These are phyloP conservation scores for Puccinia novopanici DNA, from an alignment of 1,284 basidiomycete genomes.

Conservation along the genomic window DNA sequence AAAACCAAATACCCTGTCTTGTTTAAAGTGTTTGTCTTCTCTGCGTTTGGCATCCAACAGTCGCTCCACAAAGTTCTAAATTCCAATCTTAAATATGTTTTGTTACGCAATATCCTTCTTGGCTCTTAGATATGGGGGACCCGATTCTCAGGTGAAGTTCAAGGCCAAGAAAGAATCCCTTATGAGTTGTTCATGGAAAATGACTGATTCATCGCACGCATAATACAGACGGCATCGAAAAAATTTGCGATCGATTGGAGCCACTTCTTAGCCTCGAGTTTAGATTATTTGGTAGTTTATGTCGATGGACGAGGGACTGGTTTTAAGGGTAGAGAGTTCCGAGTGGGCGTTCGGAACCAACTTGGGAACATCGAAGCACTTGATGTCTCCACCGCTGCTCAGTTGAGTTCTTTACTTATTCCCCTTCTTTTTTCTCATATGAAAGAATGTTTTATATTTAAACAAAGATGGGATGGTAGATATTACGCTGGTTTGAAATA, in stretches of 20 bases:
- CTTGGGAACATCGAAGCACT: constrained; percentile 80
- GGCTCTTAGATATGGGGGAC: constrained; percentile 77
- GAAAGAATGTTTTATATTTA: constrained; percentile 61
- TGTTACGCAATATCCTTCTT: not conserved
- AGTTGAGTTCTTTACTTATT: constrained; percentile 55
- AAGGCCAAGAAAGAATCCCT: not conserved
- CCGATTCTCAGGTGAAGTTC: constrained; percentile 66
- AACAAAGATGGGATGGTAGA: constrained; percentile 56
- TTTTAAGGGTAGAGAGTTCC: constrained; percentile 75
- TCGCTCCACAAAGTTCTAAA: constrained; percentile 9
- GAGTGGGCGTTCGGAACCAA: constrained; percentile 80
- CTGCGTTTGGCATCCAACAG: not conserved
- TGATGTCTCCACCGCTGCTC: constrained; percentile 82
- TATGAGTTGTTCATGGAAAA: not conserved
- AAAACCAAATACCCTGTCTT: constrained; percentile 89
- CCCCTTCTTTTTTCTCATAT: not conserved
- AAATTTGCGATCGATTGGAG: constrained; percentile 77
- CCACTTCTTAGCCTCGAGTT: constrained; percentile 75
- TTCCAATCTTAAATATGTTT: not conserved
- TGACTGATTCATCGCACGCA: not conserved
- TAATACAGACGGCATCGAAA: constrained; percentile 67
- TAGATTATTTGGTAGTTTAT: constrained; percentile 81
- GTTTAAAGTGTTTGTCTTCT: constrained; percentile 72
- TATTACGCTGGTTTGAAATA: constrained; percentile 73
- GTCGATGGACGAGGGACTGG: constrained; percentile 96